phyloP scores from a whole-genome alignment of 1,284 basidiomycete species.

The Ceratobasidium sp. region DNA sequence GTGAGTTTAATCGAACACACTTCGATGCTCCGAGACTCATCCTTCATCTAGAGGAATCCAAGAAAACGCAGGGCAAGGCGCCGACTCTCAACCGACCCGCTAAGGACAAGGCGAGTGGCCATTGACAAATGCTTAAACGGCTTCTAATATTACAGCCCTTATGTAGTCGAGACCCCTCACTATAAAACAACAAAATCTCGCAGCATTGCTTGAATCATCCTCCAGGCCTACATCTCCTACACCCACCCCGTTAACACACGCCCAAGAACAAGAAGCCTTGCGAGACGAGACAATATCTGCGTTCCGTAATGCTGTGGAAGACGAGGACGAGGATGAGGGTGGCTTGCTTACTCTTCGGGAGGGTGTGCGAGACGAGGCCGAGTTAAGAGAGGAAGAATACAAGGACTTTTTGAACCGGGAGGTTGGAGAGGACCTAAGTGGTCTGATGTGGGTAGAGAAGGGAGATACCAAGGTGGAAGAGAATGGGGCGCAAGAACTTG shows the following conservation, averaged over 20 bases:
- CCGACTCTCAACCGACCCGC: slow-evolving; percentile 10
- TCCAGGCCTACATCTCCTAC: slow-evolving; percentile 62
- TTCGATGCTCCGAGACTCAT: slow-evolving; percentile 54
- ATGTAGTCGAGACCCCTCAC: slow-evolving; percentile 66
- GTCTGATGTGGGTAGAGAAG: slow-evolving; percentile 51
- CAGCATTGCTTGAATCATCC: slow-evolving; percentile 59
- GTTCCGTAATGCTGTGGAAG: slow-evolving; percentile 65
- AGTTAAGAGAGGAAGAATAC: slow-evolving; percentile 82
- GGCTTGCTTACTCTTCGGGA: slow-evolving; percentile 74
- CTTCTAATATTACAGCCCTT: neutral
- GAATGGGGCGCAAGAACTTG: slow-evolving; percentile 43
- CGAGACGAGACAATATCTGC: slow-evolving; percentile 85
- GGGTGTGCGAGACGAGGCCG: slow-evolving; percentile 77
- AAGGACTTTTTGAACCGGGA: slow-evolving; percentile 79
- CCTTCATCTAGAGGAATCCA: slow-evolving; percentile 67
- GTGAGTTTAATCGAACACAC: slow-evolving; percentile 54
- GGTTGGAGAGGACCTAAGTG: slow-evolving; percentile 77
- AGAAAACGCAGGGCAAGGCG: slow-evolving; percentile 48
- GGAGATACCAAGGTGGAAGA: slow-evolving; percentile 55
- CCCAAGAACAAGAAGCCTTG: slow-evolving; percentile 78
- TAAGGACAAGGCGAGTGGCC: slow-evolving; percentile 58
- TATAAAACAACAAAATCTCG: slow-evolving; percentile 64
- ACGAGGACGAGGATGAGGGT: slow-evolving; percentile 55
- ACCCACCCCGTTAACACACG: slow-evolving; percentile 66
- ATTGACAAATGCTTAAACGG: slow-evolving; percentile 24